Base-by-base conservation (phyloP, 225 moss, liverwort and hornwort genomes). In the Sphagnum contortum region DNA sequence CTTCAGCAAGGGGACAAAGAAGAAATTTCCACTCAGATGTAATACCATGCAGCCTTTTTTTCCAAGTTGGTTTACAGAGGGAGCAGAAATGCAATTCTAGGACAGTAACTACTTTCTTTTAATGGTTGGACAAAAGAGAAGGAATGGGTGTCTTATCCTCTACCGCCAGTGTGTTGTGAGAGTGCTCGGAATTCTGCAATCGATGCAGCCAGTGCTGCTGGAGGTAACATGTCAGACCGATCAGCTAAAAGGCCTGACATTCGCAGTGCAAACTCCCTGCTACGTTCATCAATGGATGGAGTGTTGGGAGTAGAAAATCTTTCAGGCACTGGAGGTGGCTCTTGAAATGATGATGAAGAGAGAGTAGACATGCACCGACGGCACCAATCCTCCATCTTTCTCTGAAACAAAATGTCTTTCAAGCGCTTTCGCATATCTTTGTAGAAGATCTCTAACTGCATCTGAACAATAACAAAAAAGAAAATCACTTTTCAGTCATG, bases 371-470 rank as follows among this genome's bases (percentile, higher is more conserved):
- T 75, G 51, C 68, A 69, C 29, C 80, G 84, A 46, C 78, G 80
- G 52, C 75, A 84, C 84, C 84, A 84, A 12, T 84, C 84, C 9
- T 84, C 84, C 84, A 84, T 84, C 64, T 78, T 84, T 46, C 84
- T 75, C 68, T 84, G 84, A 50, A 84, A 81, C 46, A 80, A 51
- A 11, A 73, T 69, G 48, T 84, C 84, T 58, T 84, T 84, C 65
- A 84, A 44, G 49, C 75, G 75, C 62, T 77, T 84, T 9, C 84
- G 84, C 84, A 84, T 81, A 46, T 73, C 62, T 66, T 84, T 84
- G 67, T 84, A 84, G 46, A 84, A 84, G 2, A 55, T 29, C 69
- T 84, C 84, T 66, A 84, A 69, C 73, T 71, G 71, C n/a, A 50
- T 64, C 84, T 84, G 29, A 29, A 29, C 29, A 29, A 29, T 1